phyloP scores from a whole-genome alignment of 345 rosid species.

The Pseudoturritis turrita region DNA sequence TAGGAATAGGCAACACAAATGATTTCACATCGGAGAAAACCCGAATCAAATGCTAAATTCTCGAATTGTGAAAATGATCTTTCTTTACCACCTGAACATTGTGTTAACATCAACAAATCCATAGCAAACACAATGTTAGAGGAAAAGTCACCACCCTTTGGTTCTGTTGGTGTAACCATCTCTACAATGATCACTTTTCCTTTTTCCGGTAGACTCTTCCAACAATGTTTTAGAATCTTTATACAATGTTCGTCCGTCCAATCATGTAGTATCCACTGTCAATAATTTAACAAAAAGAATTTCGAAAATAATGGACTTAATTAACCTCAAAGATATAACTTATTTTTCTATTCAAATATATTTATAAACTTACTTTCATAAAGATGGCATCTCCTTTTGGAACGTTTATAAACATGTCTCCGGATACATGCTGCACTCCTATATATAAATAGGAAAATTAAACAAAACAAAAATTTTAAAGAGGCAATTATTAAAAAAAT shows the following conservation, averaged over 20 bases:
- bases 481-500: neutral
- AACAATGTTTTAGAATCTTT: slow-evolving; percentile 38
- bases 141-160: slow-evolving; percentile 12
- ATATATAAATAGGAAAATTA: slow-evolving; percentile 6
- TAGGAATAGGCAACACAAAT: neutral
- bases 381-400: slow-evolving; percentile 71
- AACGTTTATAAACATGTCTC: slow-evolving; percentile 70
- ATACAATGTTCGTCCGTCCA: slow-evolving; percentile 38
- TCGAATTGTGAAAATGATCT: slow-evolving; percentile 36
- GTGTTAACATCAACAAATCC: slow-evolving; percentile 40
- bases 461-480: neutral
- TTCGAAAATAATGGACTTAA: neutral
- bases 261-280: slow-evolving; percentile 35
- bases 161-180: slow-evolving; percentile 25
- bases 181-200: slow-evolving; percentile 42
- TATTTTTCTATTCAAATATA: neutral
- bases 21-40: slow-evolving; percentile 30
- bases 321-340: neutral
- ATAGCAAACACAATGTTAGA: slow-evolving; percentile 23
- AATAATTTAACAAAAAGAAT: neutral
- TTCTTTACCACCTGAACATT: slow-evolving; percentile 38
- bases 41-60: slow-evolving; percentile 35
- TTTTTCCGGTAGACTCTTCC: slow-evolving; percentile 28
- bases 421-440: slow-evolving; percentile 70
- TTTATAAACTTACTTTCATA: slow-evolving; percentile 53